Evolutionary conservation across 1,284 basidiomycete species (phyloP), one percentile per base, ranked within the genome.

Genomic region (Baeospora myosura): DNA sequence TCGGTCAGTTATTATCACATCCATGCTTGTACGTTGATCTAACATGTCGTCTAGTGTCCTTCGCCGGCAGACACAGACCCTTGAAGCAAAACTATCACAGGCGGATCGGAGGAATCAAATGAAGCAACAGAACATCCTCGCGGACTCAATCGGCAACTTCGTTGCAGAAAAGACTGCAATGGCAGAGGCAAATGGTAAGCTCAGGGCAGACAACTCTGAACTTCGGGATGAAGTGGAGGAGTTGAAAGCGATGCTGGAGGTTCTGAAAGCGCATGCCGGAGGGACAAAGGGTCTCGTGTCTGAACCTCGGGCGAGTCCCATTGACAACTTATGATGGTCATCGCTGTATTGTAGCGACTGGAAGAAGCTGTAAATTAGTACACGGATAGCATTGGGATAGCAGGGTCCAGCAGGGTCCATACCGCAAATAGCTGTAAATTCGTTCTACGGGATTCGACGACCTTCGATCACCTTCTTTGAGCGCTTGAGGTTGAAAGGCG

Each of bases 151-250:
- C 42, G 59, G 67, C 10, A 56, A 61, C 2, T 65, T 70, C 37
- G 64, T 64, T 7, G 53, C 59, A 2, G 74, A 76, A 45, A 73
- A 75, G 47, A 61, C 63, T 2, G 60, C 62, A 17, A 54, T 84
- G 31, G 63, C 59, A 25, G 58, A 65, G 22, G 59, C 64, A 11
- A 80, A 80, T 47, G 59, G 62, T 29, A 67, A 62, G 43, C 53
- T 88, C 38, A 64, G 66, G 22, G 72, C 74, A 20, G 72, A 82
- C 49, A 84, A 84, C 44, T 60, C 59, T 4, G 68, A 74, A 14
- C 52, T 83, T 46, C 69, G 69, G 42, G 78, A 81, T 20, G 76
- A 83, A 52, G 59, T 83, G 33, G 81, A 87, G 48, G 85, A 89
- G 53, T 59, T 86, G 61, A 72, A 71, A 42, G 79, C 74, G 20